Base-by-base conservation (phyloP, 805 yeast genomes). In the Ogataea salicorniae region DNA sequence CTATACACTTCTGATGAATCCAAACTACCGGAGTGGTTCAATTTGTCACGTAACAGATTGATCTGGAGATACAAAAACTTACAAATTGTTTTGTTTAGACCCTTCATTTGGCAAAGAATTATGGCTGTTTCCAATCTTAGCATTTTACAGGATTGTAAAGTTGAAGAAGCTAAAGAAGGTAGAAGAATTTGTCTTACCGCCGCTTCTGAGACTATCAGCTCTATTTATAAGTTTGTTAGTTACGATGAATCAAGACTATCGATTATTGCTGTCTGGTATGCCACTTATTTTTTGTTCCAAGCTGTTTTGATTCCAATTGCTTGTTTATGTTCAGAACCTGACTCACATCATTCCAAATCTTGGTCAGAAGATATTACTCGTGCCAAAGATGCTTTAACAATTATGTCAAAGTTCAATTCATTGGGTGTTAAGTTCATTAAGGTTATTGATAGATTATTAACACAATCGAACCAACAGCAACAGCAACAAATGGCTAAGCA, bases 261-360 rank as follows among this genome's bases (percentile, higher is more conserved):
- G n/a, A 72, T 75, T 23, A 67, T 80, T 31, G 70, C 79, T 14
- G 74, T 78, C 26, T 82, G 87, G 87, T 78, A 81, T 62, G 77
- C 84, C 5, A 76, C 81, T 0, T 82, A 79, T 57, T 83, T 79
- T 60, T 53, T 80, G 14, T 80, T 81, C 63, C 86, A 82, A 59
- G 85, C 87, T 1, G 74, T 77, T 5, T 63, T 82, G 47, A 77
- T 82, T 42, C 81, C 83, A 8, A 71, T 80, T 45, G 75, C 77
- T 9, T 77, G 80, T 53, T 59, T 75, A 16, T 73, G 79, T 49
- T 71, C 80, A 9, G 81, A 79, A 46, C 75, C 80, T 6, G 56
- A 57, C 5, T 73, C 79, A 14, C 69, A 72, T 43, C 72, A 73
- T 54, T 68, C 77, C 2, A 45, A 44, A 4, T 61, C 61, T 14